These are phyloP conservation scores for Peltaster fructicola DNA, from an alignment of 2,329 filamentous ascomycete genomes.

Conservation along the genomic window DNA sequence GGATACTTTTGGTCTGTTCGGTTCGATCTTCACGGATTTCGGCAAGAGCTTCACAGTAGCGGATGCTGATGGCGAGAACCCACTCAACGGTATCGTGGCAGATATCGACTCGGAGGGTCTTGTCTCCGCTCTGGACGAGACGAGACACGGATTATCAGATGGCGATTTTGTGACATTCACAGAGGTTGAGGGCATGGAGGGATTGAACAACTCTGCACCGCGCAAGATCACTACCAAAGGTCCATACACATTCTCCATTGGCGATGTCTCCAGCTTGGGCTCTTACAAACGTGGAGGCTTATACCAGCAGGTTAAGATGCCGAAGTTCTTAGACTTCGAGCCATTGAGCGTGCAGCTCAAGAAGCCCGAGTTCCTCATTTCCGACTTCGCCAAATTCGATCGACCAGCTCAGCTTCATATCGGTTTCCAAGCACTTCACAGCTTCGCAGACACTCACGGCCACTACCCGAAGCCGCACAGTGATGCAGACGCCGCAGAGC, in stretches of 20 bases:
- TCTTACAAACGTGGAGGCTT: slow-evolving; percentile 77
- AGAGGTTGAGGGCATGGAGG: slow-evolving; percentile 84
- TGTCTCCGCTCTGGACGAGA: slow-evolving; percentile 87
- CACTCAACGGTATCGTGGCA: slow-evolving; percentile 73
- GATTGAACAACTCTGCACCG: slow-evolving; percentile 63
- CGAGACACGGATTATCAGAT: slow-evolving; percentile 85
- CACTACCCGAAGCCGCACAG: slow-evolving; percentile 70
- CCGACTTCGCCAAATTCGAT: slow-evolving; percentile 96
- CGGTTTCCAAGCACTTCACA: slow-evolving; percentile 81
- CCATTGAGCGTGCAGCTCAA: slow-evolving; percentile 59
- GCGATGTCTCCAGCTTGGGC: slow-evolving; percentile 73
- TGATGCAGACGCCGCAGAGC: slow-evolving; percentile 61
- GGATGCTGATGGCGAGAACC: slow-evolving; percentile 79
- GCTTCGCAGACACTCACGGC: slow-evolving; percentile 59
- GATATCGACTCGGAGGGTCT: slow-evolving; percentile 77
- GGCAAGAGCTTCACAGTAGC: slow-evolving; percentile 82
- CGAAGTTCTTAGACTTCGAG: slow-evolving; percentile 81
- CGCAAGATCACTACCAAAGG: slow-evolving; percentile 84
- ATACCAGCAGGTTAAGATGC: slow-evolving; percentile 97
- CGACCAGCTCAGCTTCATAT: slow-evolving; percentile 81
- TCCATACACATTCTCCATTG: slow-evolving; percentile 94
- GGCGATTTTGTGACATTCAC: slow-evolving; percentile 92
- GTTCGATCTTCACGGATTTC: slow-evolving; percentile 93
- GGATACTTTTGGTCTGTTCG: slow-evolving; percentile 87
- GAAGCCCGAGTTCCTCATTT: slow-evolving; percentile 76